A percentile compares a stretch with the other conserved stretches of the same genome.
Conservation (phyloP, 169 alveolate species). For the Cyclospora cayetanensis region DNA sequence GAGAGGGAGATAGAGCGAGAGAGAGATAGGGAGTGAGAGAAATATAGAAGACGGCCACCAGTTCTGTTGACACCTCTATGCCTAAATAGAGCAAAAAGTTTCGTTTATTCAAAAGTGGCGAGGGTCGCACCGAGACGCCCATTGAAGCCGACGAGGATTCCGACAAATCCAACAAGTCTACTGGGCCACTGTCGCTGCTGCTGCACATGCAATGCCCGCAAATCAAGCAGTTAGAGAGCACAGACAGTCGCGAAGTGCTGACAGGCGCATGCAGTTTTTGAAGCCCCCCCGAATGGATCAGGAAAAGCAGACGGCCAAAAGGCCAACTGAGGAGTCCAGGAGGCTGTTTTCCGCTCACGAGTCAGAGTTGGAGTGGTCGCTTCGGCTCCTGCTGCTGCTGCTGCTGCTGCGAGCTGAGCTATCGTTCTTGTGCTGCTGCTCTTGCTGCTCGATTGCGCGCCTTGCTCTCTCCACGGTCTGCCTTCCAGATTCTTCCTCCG, state of each 20-base stretch:
- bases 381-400: conserved; percentile 43
- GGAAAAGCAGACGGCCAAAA: no score
- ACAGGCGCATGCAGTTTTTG: no score
- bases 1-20: no score
- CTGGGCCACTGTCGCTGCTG: conserved; percentile 42
- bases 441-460: background rate
- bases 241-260: background rate
- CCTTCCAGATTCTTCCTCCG: background rate
- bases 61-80: no score
- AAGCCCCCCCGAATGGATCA: no score
- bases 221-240: background rate
- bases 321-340: no score
- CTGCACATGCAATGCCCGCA: background rate
- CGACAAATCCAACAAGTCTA: conserved; percentile 22
- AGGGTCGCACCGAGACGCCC: no score
- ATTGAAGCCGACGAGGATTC: background rate
- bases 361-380: conserved; percentile 19
- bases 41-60: no score
- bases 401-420: background rate
- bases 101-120: no score
- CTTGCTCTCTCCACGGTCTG: background rate
- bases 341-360: background rate
- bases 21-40: no score
- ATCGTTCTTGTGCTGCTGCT: conserved; percentile 14
- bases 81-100: no score